Conservation (phyloP, 2,329 filamentous ascomycete species). For the Penicillium sp. region DNA sequence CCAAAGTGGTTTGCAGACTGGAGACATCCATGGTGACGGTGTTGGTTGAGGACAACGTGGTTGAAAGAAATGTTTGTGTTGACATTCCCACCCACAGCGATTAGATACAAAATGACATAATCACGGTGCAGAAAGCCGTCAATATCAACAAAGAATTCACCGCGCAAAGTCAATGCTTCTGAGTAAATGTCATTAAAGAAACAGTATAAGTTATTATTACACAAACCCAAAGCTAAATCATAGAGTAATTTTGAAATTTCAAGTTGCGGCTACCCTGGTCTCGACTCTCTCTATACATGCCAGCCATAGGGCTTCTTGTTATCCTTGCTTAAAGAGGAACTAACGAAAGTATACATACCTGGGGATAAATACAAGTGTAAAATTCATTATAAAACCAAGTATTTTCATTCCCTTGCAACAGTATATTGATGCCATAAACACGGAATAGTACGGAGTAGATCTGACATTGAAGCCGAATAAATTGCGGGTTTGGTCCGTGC, state of each 20-base stretch:
- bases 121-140: not conserved
- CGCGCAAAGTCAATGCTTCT: not conserved
- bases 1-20: conserved; percentile 36
- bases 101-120: conserved; percentile 2
- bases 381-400: too few species aligned
- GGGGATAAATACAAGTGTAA: too few species aligned
- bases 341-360: too few species aligned
- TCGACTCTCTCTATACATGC: too few species aligned
- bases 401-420: not conserved
- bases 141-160: not conserved
- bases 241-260: too few species aligned
- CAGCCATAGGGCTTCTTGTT: too few species aligned
- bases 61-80: conserved; percentile 8
- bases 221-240: too few species aligned
- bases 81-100: conserved; percentile 13
- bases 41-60: not conserved
- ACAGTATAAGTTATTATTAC: not conserved
- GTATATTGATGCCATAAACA: not conserved
- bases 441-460: not conserved
- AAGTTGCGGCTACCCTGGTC: too few species aligned
- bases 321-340: too few species aligned
- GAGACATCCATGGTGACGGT: conserved; percentile 37
- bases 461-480: not conserved
- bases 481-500: conserved; percentile 32
- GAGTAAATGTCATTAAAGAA: not conserved